phyloP scores from a whole-genome alignment of 176 grass and related monocot genomes.

The Bothriochloa decipiens region DNA sequence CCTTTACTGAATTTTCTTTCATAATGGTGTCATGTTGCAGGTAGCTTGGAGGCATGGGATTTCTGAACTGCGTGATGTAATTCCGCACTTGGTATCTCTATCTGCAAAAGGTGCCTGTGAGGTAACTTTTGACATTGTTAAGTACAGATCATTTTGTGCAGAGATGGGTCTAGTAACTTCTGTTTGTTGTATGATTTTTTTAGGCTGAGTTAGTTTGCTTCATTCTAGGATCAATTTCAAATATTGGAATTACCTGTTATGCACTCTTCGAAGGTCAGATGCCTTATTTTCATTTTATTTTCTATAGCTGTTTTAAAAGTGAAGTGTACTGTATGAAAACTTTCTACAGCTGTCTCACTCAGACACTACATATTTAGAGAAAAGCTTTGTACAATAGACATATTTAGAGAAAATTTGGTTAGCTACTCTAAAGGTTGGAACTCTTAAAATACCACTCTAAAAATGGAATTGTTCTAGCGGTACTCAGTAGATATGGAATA shows the following conservation, averaged over 20 bases:
- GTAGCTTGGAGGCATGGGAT: not conserved
- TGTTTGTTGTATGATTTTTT: not conserved
- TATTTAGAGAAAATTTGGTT: too few species aligned
- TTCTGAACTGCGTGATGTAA: not conserved
- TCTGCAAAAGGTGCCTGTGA: not conserved
- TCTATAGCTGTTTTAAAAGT: not conserved
- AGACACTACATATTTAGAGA: too few species aligned
- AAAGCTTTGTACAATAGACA: too few species aligned
- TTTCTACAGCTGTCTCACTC: not conserved
- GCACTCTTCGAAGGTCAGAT: not conserved
- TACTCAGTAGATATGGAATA: too few species aligned
- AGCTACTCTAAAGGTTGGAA: too few species aligned
- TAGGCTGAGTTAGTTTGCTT: constrained; percentile 5
- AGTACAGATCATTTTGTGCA: not conserved
- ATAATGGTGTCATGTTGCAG: not conserved
- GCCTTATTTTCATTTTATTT: not conserved
- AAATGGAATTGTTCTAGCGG: too few species aligned
- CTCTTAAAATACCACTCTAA: too few species aligned
- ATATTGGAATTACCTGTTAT: not conserved
- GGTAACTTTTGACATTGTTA: not conserved
- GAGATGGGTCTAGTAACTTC: not conserved
- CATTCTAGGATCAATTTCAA: constrained; percentile 4
- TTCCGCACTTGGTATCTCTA: not conserved
- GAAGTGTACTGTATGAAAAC: not conserved
- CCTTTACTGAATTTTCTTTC: not conserved